phyloP scores from a whole-genome alignment of 2,329 filamentous ascomycete genomes.

The Arachnopeziza araneosa region DNA sequence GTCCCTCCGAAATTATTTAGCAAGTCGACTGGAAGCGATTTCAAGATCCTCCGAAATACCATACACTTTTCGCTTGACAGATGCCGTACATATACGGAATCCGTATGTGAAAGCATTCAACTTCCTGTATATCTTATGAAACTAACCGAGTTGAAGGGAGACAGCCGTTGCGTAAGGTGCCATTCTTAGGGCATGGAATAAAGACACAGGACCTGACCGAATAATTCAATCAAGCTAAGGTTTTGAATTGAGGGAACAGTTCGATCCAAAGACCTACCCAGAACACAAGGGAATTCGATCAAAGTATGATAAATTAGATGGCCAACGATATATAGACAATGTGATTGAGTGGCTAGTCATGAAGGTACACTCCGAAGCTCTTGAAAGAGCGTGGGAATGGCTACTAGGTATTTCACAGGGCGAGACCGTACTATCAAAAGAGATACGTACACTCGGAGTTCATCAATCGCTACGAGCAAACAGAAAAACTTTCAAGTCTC shows the following conservation, averaged over 20 bases:
- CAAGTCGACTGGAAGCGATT: background rate
- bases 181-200: conserved; percentile 13
- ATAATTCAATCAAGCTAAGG: conserved; percentile 11
- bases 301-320: conserved; percentile 8
- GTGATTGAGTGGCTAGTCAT: conserved; percentile 13
- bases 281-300: conserved; percentile 3
- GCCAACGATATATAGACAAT: conserved; percentile 8
- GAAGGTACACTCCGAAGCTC: conserved; percentile 3
- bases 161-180: conserved; percentile 10
- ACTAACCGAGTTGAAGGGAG: conserved; percentile 2
- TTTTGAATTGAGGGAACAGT: conserved; percentile 8
- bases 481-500: conserved; percentile 2
- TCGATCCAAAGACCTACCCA: conserved; percentile 1
- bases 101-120: background rate
- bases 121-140: background rate
- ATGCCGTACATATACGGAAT: background rate
- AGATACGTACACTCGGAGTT: background rate
- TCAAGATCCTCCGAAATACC: background rate
- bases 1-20: conserved; percentile 3
- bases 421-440: background rate
- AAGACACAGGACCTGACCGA: conserved; percentile 11
- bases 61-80: background rate
- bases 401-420: background rate
- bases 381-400: background rate
- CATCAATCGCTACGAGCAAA: background rate